A percentile compares a stretch with the other conserved stretches of the same genome.
phyloP scores from a whole-genome alignment of 371 early-diverging fungal species.

The Lichtheimia ramosa region DNA sequence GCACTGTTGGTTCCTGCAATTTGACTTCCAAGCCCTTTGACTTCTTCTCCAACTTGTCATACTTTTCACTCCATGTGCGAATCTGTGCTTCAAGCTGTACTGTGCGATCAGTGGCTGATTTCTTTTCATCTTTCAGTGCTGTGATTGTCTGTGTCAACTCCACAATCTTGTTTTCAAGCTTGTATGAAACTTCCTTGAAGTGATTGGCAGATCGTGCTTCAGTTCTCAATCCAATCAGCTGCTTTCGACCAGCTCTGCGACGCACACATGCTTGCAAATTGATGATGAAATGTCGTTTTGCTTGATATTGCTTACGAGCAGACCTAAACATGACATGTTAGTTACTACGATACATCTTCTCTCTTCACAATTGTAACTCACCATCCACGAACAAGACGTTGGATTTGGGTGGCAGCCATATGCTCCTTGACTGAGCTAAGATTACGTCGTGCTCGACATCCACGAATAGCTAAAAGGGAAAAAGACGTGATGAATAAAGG shows the following conservation, averaged over 20 bases:
- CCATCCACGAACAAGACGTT: slow-evolving; percentile 66
- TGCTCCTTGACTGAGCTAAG: slow-evolving; percentile 52
- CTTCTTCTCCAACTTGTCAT: slow-evolving; percentile 55
- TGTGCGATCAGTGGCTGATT: slow-evolving; percentile 54
- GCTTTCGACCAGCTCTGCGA: slow-evolving; percentile 69
- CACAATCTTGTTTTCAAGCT: slow-evolving; percentile 94
- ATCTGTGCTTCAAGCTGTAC: slow-evolving; percentile 71
- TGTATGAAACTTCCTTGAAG: slow-evolving; percentile 92
- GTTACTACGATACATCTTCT: no score
- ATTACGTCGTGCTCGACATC: slow-evolving; percentile 52
- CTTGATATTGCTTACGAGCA: slow-evolving; percentile 63
- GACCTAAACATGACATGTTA: slow-evolving; percentile 19
- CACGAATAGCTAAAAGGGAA: slow-evolving; percentile 43
- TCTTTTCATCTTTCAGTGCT: slow-evolving; percentile 69
- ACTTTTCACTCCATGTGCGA: slow-evolving; percentile 71
- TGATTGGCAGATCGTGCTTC: slow-evolving; percentile 92
- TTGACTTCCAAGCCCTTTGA: slow-evolving; percentile 50
- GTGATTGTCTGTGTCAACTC: slow-evolving; percentile 86
- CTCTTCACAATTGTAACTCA: neutral
- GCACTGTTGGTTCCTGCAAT: slow-evolving; percentile 64
- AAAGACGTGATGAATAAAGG: neutral
- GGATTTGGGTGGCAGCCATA: slow-evolving; percentile 77
- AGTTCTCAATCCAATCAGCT: slow-evolving; percentile 65
- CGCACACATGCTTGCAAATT: slow-evolving; percentile 85
- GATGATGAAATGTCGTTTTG: slow-evolving; percentile 57